phyloP scores from a whole-genome alignment of 2,329 filamentous ascomycete genomes.

The Aureobasidium sp. region DNA sequence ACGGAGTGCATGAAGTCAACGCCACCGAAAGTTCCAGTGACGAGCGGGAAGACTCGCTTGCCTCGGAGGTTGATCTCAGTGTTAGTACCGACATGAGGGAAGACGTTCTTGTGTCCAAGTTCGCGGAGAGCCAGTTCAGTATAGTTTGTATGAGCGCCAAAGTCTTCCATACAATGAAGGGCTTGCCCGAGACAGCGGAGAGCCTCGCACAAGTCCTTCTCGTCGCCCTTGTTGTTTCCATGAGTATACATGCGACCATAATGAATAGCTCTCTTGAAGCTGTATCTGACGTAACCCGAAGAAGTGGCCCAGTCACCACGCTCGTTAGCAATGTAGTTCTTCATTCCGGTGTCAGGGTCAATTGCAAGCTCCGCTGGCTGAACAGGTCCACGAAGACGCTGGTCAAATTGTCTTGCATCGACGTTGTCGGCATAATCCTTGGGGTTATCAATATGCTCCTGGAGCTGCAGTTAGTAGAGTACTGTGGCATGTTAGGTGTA shows the following conservation, averaged over 20 bases:
- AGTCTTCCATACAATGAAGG: conserved; percentile 93
- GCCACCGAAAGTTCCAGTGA: conserved; percentile 94
- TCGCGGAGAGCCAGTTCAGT: conserved; percentile 89
- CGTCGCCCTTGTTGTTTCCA: conserved; percentile 60
- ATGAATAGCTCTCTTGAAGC: conserved; percentile 79
- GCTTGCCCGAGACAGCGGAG: conserved; percentile 88
- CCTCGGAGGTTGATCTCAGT: conserved; percentile 78
- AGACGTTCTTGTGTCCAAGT: conserved; percentile 81
- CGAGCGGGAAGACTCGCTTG: conserved; percentile 79
- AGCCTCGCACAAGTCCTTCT: conserved; percentile 87
- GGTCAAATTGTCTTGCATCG: conserved; percentile 86
- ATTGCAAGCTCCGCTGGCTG: conserved; percentile 80
- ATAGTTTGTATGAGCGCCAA: conserved; percentile 95
- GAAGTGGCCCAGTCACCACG: conserved; percentile 82
- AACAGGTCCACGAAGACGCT: conserved; percentile 77
- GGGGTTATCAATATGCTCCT: conserved; percentile 78
- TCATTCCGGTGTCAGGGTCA: conserved; percentile 68
- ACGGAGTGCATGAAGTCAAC: conserved; percentile 96
- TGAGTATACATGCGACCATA: conserved; percentile 79
- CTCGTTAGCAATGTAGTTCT: conserved; percentile 97
- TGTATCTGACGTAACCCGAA: conserved; percentile 76
- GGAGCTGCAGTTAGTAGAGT: too few species aligned
- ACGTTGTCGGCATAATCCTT: conserved; percentile 91
- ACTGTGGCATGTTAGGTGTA: too few species aligned
- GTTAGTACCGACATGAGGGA: conserved; percentile 85